Percentiles rank a stretch among this genome's conserved stretches.
Evolutionary conservation across 345 rosid genomes (phyloP).

Genomic region (Aquilaria malaccensis): DNA sequence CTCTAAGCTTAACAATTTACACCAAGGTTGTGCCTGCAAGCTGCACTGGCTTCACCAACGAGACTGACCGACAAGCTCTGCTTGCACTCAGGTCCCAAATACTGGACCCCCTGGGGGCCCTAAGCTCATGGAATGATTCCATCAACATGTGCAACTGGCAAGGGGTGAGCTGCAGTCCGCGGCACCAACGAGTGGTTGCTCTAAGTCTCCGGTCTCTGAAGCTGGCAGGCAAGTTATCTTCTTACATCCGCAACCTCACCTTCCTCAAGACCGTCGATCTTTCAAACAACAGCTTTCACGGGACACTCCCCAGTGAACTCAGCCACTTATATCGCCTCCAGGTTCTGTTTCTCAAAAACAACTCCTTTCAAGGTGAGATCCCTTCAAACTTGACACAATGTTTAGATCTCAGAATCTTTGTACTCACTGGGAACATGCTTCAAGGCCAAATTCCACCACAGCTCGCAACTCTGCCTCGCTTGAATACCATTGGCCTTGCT

Average conservation of each 20-base stretch:
- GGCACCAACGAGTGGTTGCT: constrained; percentile 16
- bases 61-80: constrained; percentile 3
- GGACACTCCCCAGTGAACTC: constrained; percentile 10
- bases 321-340: constrained; percentile 1
- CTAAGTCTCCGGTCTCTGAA: constrained; percentile 9
- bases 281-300: constrained; percentile 1
- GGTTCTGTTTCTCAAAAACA: neutral
- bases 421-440: neutral
- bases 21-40: too few relatives aligned
- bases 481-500: neutral
- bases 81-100: constrained; percentile 1
- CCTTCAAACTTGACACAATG: constrained; percentile 11
- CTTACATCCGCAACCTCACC: constrained; percentile 12
- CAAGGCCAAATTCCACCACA: constrained; percentile 9
- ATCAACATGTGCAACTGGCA: constrained; percentile 17
- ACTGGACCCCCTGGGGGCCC: neutral
- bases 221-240: constrained; percentile 15
- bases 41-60: neutral
- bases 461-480: neutral
- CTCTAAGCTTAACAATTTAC: too few relatives aligned
- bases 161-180: constrained; percentile 19
- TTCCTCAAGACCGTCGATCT: constrained; percentile 15
- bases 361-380: constrained; percentile 14
- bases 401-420: neutral
- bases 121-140: constrained; percentile 25